phyloP scores from a whole-genome alignment of 306 rosid species.

The Quercus agrifolia region DNA sequence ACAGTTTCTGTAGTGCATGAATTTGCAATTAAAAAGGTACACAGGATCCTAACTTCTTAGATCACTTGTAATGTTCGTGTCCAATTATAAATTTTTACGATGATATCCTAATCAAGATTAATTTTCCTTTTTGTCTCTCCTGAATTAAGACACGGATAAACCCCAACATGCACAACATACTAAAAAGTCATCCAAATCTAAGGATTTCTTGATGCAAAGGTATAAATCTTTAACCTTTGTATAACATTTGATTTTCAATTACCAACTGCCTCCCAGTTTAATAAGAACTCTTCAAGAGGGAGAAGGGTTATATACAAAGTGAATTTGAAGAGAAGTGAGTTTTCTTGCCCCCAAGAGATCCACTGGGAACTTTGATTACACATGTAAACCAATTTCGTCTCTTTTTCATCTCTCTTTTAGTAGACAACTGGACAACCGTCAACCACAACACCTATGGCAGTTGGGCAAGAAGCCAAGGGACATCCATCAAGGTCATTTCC shows the following conservation, averaged over 20 bases:
- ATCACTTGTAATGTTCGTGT: too few species aligned
- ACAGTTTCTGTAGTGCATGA: too few species aligned
- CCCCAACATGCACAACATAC: too few species aligned
- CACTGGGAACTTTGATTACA: too few species aligned
- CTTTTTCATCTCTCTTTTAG: slow-evolving; percentile 1
- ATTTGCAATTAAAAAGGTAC: too few species aligned
- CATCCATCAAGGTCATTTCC: slow-evolving; percentile 86
- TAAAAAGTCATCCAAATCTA: too few species aligned
- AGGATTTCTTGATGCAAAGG: neutral
- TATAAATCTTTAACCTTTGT: neutral
- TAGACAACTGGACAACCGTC: slow-evolving; percentile 58
- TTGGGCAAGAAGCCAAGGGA: slow-evolving; percentile 74
- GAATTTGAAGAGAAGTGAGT: neutral
- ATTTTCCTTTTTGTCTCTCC: too few species aligned
- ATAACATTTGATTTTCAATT: neutral
- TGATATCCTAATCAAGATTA: too few species aligned
- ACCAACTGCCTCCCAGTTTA: neutral
- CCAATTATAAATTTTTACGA: too few species aligned
- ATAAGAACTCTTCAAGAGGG: neutral
- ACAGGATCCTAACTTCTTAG: too few species aligned
- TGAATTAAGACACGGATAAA: too few species aligned
- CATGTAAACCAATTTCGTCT: neutral
- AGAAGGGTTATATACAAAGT: neutral
- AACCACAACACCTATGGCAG: slow-evolving; percentile 39
- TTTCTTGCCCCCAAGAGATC: too few species aligned